Base-by-base conservation (phyloP, 192 early-diverging fungal species). In the Coemansia sp. region DNA sequence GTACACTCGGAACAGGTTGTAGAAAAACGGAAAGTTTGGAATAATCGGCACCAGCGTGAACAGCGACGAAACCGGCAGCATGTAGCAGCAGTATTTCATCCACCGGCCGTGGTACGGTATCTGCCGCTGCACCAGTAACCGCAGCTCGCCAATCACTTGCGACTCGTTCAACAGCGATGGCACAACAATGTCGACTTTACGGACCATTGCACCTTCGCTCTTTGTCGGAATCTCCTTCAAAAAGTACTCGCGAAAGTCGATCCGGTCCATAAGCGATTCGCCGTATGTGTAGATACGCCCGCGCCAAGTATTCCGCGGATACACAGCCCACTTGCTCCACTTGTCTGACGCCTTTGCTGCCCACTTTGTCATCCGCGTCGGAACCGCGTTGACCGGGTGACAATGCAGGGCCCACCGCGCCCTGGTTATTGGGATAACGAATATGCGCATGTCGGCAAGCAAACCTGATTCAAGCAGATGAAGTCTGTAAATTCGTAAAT, bases 1-100 rank as follows among this genome's bases (percentile, higher is more conserved):
- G 68, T 90, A 92, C 21, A 92, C 79, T 3, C 90, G 86, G 59
- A 89, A 92, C 28, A 88, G 57, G 69, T 92, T 92, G 67, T 92
- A 92, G 26, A 87, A 87, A 15, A 92, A 63, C 0, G 89, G 89
- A 36, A 92, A 86, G 64, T 92, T 92, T 40, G 90, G 90, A 8
- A 92, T 61, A 15, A 92, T 21, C 3, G 90, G 90, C 3, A 92
- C 84, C 55, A 90, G 63, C 4, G 82, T 85, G 80, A 92, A 92
- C 17, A 85, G 66, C 53, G 84, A 82, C 4, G 90, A 76, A 20
- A 90, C 70, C 4, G 90, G 90, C 20, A 92, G 70, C 76, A 83
- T 79, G 40, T 87, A 82, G 26, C 82, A 83, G 49, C 87, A 87
- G 47, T 85, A 83, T 57, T 79, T 80, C 84, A 92, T 85, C 67